Evolutionary conservation across 1,139 yeast species (phyloP).

Genomic region (Candida albicans): DNA sequence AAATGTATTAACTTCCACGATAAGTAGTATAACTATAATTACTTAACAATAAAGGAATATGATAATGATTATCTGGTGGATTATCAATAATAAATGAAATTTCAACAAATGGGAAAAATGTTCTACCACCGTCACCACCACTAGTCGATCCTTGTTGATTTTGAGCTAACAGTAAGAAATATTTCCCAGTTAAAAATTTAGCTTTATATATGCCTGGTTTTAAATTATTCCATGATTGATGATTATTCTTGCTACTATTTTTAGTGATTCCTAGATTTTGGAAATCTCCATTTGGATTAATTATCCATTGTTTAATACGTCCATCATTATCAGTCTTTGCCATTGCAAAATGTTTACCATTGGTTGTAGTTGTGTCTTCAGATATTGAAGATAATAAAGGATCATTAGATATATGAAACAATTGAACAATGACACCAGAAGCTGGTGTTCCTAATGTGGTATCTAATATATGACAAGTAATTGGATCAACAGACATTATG

Average conservation of each 20-base stretch:
- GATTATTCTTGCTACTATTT: conserved; percentile 7
- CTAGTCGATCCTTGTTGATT: conserved; percentile 8
- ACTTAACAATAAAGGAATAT: conserved; percentile 78
- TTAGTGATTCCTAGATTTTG: conserved; percentile 30
- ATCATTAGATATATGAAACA: conserved; percentile 40
- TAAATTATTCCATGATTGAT: conserved; percentile 39
- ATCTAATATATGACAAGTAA: conserved; percentile 86
- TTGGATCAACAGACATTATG: conserved; percentile 45
- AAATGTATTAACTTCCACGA: conserved; percentile 59
- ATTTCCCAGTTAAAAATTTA: conserved; percentile 70
- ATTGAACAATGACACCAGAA: conserved; percentile 57
- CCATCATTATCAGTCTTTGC: conserved; percentile 78
- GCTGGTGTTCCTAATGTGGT: conserved; percentile 88
- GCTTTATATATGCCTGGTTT: conserved; percentile 69
- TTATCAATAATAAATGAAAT: conserved; percentile 63
- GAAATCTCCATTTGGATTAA: conserved; percentile 37
- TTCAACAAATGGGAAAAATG: conserved; percentile 85
- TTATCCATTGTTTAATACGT: conserved; percentile 66
- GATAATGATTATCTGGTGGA: conserved; percentile 79
- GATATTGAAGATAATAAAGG: conserved; percentile 17
- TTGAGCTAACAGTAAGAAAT: conserved; percentile 38
- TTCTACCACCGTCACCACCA: conserved; percentile 18
- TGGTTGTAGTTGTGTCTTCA: conserved; percentile 23
- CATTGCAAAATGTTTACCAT: conserved; percentile 51
- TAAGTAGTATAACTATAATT: conserved; percentile 87